phyloP scores from a whole-genome alignment of 441 rosid species.

The Euphorbia celastroides region DNA sequence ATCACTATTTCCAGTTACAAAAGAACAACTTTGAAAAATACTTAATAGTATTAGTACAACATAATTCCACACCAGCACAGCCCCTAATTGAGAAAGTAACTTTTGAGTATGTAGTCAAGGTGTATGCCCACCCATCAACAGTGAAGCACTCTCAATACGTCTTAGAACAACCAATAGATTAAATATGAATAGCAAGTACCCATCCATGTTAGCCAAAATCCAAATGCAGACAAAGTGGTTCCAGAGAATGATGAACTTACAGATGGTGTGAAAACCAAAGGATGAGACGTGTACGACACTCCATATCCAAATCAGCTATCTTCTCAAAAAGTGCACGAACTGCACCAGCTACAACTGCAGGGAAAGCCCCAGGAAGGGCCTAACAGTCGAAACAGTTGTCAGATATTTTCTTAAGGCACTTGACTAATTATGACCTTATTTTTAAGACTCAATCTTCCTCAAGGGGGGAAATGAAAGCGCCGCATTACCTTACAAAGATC shows the following conservation, averaged over 20 bases:
- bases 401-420: constrained; percentile 10
- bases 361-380: constrained; percentile 99
- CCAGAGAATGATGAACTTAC: constrained; percentile 41
- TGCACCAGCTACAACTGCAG: constrained; percentile 99
- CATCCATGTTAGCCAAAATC: constrained; percentile 2
- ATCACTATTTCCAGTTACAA: not conserved
- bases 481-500: constrained; percentile 92
- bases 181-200: not conserved
- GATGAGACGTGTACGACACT: constrained; percentile 83
- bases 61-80: not conserved
- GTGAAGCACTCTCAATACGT: not conserved
- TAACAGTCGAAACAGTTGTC: constrained; percentile 32
- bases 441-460: not conserved
- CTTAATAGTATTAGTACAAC: not conserved
- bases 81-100: no score
- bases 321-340: constrained; percentile 97
- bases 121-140: not conserved
- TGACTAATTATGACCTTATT: not conserved
- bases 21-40: not conserved
- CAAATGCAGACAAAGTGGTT: constrained; percentile 33
- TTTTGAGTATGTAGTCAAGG: no score
- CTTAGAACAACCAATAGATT: not conserved
- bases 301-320: constrained; percentile 94
- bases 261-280: constrained; percentile 99
- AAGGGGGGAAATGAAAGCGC: not conserved